Conservation (phyloP, 345 rosid species). For the Lepidium aucheri region DNA sequence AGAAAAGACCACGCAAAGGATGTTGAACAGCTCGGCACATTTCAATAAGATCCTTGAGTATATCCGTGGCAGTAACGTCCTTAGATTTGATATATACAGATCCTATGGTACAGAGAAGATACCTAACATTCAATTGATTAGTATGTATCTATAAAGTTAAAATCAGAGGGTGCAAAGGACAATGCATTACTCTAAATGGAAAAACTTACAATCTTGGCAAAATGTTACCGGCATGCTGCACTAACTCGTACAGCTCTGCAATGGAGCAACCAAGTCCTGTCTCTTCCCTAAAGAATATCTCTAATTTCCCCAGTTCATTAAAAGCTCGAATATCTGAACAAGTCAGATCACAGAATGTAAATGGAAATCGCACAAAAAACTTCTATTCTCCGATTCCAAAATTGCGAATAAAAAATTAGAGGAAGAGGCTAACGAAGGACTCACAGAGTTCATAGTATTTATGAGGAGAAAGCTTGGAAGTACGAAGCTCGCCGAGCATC, state of each 20-base stretch:
- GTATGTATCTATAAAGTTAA: not conserved
- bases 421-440: slow-evolving; percentile 12
- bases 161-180: not conserved
- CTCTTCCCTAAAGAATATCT: slow-evolving; percentile 88
- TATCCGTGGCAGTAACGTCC: slow-evolving; percentile 85
- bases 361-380: not conserved
- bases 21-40: slow-evolving; percentile 99
- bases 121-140: slow-evolving; percentile 34
- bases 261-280: slow-evolving; percentile 80
- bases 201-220: slow-evolving; percentile 86
- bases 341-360: slow-evolving; percentile 5
- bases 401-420: slow-evolving; percentile 7
- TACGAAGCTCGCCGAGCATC: slow-evolving; percentile 96
- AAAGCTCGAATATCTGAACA: slow-evolving; percentile 76
- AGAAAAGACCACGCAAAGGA: slow-evolving; percentile 96
- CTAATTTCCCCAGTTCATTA: slow-evolving; percentile 87
- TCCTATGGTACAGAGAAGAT: slow-evolving; percentile 95
- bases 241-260: slow-evolving; percentile 87
- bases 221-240: slow-evolving; percentile 98
- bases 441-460: slow-evolving; percentile 93
- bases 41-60: slow-evolving; percentile 96
- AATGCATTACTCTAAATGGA: not conserved
- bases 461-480: slow-evolving; percentile 95
- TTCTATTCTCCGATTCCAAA: not conserved
- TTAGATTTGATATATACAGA: slow-evolving; percentile 91